Evolutionary conservation across 805 yeast genomes (phyloP), one percentile per base, ranked within the genome.

Genomic region (Saccharomycopsis capsularis): DNA sequence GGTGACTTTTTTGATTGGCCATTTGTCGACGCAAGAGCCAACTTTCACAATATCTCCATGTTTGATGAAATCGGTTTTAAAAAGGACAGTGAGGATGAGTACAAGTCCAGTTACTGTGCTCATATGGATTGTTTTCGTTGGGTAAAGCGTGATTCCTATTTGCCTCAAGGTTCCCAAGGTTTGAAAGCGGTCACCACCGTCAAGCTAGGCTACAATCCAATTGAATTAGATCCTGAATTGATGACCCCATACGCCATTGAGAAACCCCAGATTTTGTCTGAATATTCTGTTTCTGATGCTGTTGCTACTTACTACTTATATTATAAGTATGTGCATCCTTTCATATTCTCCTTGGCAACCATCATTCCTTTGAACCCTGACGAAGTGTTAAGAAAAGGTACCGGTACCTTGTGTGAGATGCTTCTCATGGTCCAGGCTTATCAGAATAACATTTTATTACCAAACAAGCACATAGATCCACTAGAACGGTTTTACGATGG

Each of bases 1-100:
- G 99, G 99, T 73, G 99, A 93, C 63, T 91, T 90, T 61, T 93
- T 93, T 67, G 99, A 93, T 71, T 93, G 99, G 98, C 99, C 99
- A 1, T 93, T 89, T 63, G 91, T 93, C 2, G 98, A 90, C 57
- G 82, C 85, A 13, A 73, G 99, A 61, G 82, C 97, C 2, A 68
- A 81, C 21, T 78, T 78, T 51, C 95, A 93, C 63, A 96, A 86
- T 15, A 63, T 93, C 55, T 82, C 85, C 62, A 83, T 93, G 93
- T 85, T 78, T 61, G 83, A 84, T 39, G 97, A 91, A 63, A 91
- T 91, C 59, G 99, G 99, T 2, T 93, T 93, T 64, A 87, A 87
- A 1, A 80, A 81, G 46, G 98, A 91, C 62, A 68, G 74, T 37
- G 96, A 88, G 59, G 96, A 88, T 38, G 97, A 90, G 63, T 93